Base-by-base conservation (phyloP, 768 basidiomycete species). In the Lactarius quietus region DNA sequence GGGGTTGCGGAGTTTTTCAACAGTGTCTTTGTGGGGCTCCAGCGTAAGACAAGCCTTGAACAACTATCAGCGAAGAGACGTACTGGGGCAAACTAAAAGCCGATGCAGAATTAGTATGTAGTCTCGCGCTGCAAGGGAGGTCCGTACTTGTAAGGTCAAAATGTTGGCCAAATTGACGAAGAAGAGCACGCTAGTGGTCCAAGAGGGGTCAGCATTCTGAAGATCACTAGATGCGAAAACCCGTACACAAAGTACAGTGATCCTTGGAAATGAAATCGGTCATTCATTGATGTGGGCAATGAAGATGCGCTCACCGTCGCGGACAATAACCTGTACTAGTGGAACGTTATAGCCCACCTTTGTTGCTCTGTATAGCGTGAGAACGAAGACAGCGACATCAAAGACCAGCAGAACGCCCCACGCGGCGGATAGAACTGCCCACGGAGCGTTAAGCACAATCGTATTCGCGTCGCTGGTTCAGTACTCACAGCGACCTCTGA, bases 221-320 rank as follows among this genome's bases (percentile, higher is more conserved):
- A 12, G 48, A 6, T 17, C 26, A 51, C 48, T 29, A 26, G 33
- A 51, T 43, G 31, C 14, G 31, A 3, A 48, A 35, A 17, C 33
- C n/a, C 48, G 29, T 36, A 60, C 59, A 60, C 3, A n/a, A 60
- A 60, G 17, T 60, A 60, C 10, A 60, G 18, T 18, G 59, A 60
- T 18, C 59, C 59, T 60, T 45, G 12, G 3, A 20, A 4, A 28
- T 20, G 6, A 5, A 35, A 26, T 51, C 33, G 15, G 23, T 36
- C 45, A 26, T 20, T 8, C 17, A 1, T 43, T 7, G 28, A n/a
- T 33, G 20, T 20, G 3, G 26, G 18, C 17, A 8, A 57, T 18
- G 56, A 15, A 1, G 31, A n/a, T 45, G 33, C 15, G 14, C 59
- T 48, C 41, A 60, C 59, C 59, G 18, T 60, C 59, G 14, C 59